A percentile compares a stretch with the other conserved stretches of the same genome.
Conservation (phyloP, 345 rosid species). For the Geranium rotundifolium region DNA sequence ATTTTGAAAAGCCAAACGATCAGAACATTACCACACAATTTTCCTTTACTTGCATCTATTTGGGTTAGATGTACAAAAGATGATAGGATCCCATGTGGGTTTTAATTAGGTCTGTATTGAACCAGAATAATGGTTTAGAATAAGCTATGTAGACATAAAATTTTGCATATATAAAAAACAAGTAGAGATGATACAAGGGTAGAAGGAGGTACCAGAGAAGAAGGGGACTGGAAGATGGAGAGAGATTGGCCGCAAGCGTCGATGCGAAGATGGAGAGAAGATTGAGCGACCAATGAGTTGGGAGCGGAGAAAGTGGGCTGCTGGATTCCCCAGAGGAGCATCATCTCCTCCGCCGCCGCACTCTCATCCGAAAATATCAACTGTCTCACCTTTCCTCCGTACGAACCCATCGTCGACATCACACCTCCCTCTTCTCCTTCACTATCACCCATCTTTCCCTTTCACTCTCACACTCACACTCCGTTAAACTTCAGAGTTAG, state of each 20-base stretch:
- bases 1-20: too few relatives aligned
- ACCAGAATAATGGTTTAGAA: neutral
- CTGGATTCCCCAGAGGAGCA: conserved; percentile 85
- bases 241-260: conserved; percentile 87
- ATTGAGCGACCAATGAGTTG: conserved; percentile 69
- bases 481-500: too few relatives aligned
- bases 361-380: conserved; percentile 22
- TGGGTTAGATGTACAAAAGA: too few relatives aligned
- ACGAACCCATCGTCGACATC: conserved; percentile 35
- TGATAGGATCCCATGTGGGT: too few relatives aligned
- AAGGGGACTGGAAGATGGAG: conserved; percentile 80
- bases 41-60: too few relatives aligned
- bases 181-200: neutral
- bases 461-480: neutral
- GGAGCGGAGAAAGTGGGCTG: conserved; percentile 65
- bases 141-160: neutral
- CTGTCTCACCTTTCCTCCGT: conserved; percentile 47
- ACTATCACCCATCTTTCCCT: conserved; percentile 2
- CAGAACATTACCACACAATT: too few relatives aligned
- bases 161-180: neutral
- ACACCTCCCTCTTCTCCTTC: conserved; percentile 17
- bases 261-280: conserved; percentile 61
- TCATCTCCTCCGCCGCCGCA: conserved; percentile 70
- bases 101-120: too few relatives aligned
- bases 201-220: conserved; percentile 44